Evolutionary conservation across 148 eudicot species (phyloP), one percentile per base, ranked within the genome.

Genomic region (Nepenthes gracilis): DNA sequence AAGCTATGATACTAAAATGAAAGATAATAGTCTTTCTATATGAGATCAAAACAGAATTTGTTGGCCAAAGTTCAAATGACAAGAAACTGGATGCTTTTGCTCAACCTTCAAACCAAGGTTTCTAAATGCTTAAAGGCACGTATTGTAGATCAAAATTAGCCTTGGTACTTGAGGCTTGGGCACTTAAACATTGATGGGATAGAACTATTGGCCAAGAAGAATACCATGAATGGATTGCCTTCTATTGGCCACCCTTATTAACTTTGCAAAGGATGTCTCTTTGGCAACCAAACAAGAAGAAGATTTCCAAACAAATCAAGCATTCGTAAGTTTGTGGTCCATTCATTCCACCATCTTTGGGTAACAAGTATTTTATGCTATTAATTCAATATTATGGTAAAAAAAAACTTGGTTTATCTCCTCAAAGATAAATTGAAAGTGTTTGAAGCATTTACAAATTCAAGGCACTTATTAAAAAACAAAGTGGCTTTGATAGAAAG

Each of bases 381-480:
- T 70, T 71, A 12, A 65, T 61, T 6, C 70, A 64, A 59, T 57
- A 71, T 55, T 65, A 36, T 35, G 35, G 45, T 2, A 34, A 70
- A 12, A 65, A 65, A 34, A 37, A 45, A 32, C 1, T 65, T 61
- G 70, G 66, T 65, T 0, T 65, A 65, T 47, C 65, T 71, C 37
- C 10, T 65, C 33, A 59, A 33, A 14, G 58, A 65, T 33, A 47
- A 43, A 9, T 60, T 50, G 15, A 50, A 71, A 55, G 57, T 57
- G 6, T 60, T 55, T 36, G 7, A 15, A 1, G 14, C 35, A 49
- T 51, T 54, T n/a, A 71, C 23, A 35, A 35, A 36, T 58, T 66
- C 43, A 36, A 59, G 55, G 35, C 15, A 2, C 49, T 65, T 12
- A 58, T 60, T 8, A 53, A 71, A 23, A 71, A 71, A 3, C 48